A percentile compares a stretch with the other conserved stretches of the same genome.
Evolutionary conservation across 768 basidiomycete species (phyloP).

Genomic region (Xanthoconium stramineum): DNA sequence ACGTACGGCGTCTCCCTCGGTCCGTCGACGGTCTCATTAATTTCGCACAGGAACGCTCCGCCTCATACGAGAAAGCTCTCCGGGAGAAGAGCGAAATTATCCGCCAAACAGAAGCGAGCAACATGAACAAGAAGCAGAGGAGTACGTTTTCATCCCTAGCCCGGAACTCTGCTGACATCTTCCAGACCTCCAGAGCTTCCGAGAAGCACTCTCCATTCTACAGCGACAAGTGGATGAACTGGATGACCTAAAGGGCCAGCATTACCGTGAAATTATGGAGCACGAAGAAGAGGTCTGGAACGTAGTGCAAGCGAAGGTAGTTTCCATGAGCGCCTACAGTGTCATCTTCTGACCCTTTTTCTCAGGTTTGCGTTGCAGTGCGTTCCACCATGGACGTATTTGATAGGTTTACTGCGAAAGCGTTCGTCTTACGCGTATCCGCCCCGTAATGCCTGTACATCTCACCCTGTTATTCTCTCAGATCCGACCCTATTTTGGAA

Average conservation of each 20-base stretch:
- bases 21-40: background rate
- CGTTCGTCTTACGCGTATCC: slow-evolving; percentile 48
- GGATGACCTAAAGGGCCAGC: slow-evolving; percentile 77
- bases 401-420: slow-evolving; percentile 80
- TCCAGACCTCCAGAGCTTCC: slow-evolving; percentile 85
- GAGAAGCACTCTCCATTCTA: slow-evolving; percentile 75
- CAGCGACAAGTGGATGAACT: slow-evolving; percentile 91
- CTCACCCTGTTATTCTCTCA: slow-evolving; percentile 27
- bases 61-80: slow-evolving; percentile 77
- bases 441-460: slow-evolving; percentile 1
- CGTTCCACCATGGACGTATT: slow-evolving; percentile 92
- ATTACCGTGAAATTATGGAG: slow-evolving; percentile 86
- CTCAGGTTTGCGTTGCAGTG: slow-evolving; percentile 73
- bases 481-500: slow-evolving; percentile 87
- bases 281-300: slow-evolving; percentile 98
- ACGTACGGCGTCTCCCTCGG: slow-evolving; percentile 41
- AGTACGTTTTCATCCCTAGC: slow-evolving; percentile 49
- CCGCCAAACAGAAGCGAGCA: slow-evolving; percentile 78
- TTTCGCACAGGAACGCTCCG: slow-evolving; percentile 68
- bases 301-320: slow-evolving; percentile 78
- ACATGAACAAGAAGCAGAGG: slow-evolving; percentile 80
- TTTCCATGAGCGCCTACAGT: background rate
- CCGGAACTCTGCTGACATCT: slow-evolving; percentile 7
- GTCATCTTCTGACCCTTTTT: slow-evolving; percentile 14
- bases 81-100: slow-evolving; percentile 84